phyloP scores from a whole-genome alignment of 2,329 filamentous ascomycete species.

The Zasmidium angulare region DNA sequence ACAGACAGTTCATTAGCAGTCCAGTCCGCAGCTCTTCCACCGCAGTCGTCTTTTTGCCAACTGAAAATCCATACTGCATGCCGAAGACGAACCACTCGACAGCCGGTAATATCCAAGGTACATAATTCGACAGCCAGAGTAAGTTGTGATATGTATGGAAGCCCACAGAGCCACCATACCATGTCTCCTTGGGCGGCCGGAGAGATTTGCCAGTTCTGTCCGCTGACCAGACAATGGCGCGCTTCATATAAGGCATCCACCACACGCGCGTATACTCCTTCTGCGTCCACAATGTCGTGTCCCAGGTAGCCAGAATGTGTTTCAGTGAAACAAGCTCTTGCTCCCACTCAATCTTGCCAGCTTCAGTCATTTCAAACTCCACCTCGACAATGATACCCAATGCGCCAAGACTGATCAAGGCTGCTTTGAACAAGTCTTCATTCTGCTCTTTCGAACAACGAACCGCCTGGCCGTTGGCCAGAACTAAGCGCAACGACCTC shows the following conservation, averaged over 20 bases:
- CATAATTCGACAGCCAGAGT: slow-evolving; percentile 73
- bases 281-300: slow-evolving; percentile 72
- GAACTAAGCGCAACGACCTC: slow-evolving; percentile 71
- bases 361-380: slow-evolving; percentile 75
- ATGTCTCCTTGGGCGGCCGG: slow-evolving; percentile 63
- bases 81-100: slow-evolving; percentile 97
- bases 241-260: slow-evolving; percentile 93
- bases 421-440: slow-evolving; percentile 80
- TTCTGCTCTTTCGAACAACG: slow-evolving; percentile 68
- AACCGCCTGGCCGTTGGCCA: slow-evolving; percentile 74
- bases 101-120: slow-evolving; percentile 78
- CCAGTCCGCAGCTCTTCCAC: slow-evolving; percentile 78
- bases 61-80: slow-evolving; percentile 90
- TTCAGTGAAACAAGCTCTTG: slow-evolving; percentile 74
- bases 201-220: slow-evolving; percentile 68
- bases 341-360: slow-evolving; percentile 82
- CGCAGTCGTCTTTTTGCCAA: slow-evolving; percentile 67
- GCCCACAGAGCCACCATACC: slow-evolving; percentile 79
- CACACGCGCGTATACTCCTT: slow-evolving; percentile 91
- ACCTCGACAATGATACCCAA: slow-evolving; percentile 89
- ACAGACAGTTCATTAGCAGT: slow-evolving; percentile 93
- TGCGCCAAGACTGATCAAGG: slow-evolving; percentile 82
- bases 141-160: slow-evolving; percentile 92
- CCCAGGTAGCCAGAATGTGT: slow-evolving; percentile 70
- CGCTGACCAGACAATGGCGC: slow-evolving; percentile 88